Evolutionary conservation across 805 yeast genomes (phyloP), one percentile per base, ranked within the genome.

Genomic region (Myxozyma kluyveri): DNA sequence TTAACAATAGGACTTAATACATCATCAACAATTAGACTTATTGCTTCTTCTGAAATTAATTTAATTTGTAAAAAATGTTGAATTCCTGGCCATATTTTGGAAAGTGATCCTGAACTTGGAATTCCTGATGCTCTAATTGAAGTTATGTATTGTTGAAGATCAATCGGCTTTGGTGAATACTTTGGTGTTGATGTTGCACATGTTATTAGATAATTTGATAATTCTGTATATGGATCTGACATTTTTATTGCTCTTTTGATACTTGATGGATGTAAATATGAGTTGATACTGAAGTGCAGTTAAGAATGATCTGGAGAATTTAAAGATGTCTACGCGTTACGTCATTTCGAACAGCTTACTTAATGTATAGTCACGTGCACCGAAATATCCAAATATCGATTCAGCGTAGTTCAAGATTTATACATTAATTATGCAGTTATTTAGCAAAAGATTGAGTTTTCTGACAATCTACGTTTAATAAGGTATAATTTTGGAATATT

Each of bases 61-160:
- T 32, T 18, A 19, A 36, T 24, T 33, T 46, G 41, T n/a, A 54
- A 50, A 10, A 51, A 49, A 19, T 45, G 37, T 24, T 7, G 19
- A 12, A 54, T 47, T 2, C 56, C 59, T 1, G 59, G 59, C 59
- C 59, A 54, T 21, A 54, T 31, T n/a, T 42, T 33, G 2, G 52
- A 22, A 31, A 54, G 23, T 17, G 54, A 39, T 3, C 58, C 58
- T 5, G 55, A 17, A 6, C 21, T 33, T 21, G 58, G 52, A 10
- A 33, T 23, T 2, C 45, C 49, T 5, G 39, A 22, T 10, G 49
- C 45, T 5, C 52, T 51, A 10, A 50, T 23, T 9, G 54, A 40
- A 21, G 39, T 36, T n/a, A 47, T 9, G 23, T 50, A 45, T n/a
- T 19, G 46, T 37, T 47, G 49, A n/a, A 47, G 22, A 1, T 33